These are phyloP conservation scores for Myriosclerotinia curreyana DNA, from an alignment of 2,329 filamentous ascomycete genomes.

Conservation along the genomic window DNA sequence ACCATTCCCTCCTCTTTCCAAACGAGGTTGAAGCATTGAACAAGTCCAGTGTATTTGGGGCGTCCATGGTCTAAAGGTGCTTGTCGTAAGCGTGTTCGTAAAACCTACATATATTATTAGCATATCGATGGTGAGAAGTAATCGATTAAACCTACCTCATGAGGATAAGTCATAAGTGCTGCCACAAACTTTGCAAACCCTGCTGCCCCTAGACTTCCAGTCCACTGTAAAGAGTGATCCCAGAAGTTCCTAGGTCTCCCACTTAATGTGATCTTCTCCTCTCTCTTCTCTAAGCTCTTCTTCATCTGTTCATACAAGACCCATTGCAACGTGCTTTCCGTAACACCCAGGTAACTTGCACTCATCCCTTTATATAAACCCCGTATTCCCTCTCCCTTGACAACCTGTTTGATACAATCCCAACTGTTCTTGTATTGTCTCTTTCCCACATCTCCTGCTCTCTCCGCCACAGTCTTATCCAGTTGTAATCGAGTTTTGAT, in stretches of 20 bases:
- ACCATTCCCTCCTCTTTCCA: conserved; percentile 85
- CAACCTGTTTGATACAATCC: conserved; percentile 81
- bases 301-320: conserved; percentile 94
- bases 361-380: conserved; percentile 89
- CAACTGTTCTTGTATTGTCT: conserved; percentile 82
- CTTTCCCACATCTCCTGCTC: conserved; percentile 50
- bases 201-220: conserved; percentile 73
- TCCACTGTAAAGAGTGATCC: conserved; percentile 75
- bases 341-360: conserved; percentile 86
- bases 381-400: conserved; percentile 74
- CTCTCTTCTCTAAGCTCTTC: conserved; percentile 62
- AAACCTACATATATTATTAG: conserved; percentile 52
- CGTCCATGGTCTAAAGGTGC: conserved; percentile 69
- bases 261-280: conserved; percentile 54
- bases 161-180: conserved; percentile 82
- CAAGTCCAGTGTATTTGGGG: conserved; percentile 82
- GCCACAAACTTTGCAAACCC: conserved; percentile 84
- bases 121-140: conserved; percentile 2
- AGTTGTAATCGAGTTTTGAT: conserved; percentile 91
- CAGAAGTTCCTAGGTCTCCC: conserved; percentile 64
- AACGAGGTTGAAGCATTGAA: conserved; percentile 84
- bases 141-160: conserved; percentile 61
- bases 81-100: conserved; percentile 79
- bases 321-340: conserved; percentile 90
- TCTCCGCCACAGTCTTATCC: conserved; percentile 74